Conservation (phyloP, 495 filamentous ascomycete genomes). For the Neurospora sublineolata region DNA sequence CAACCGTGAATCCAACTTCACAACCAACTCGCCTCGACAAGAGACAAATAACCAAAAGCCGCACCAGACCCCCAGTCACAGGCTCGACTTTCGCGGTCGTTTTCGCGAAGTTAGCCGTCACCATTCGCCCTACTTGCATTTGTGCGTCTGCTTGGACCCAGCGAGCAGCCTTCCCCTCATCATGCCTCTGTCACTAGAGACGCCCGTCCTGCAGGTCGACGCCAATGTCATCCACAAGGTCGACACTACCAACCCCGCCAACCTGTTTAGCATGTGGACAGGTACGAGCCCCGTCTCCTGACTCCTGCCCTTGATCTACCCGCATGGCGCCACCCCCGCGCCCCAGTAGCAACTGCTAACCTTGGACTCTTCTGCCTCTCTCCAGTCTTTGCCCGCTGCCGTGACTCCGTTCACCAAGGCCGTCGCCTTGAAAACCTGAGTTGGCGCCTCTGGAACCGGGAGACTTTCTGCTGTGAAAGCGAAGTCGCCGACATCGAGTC, state of each 20-base stretch:
- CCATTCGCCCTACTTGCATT: conserved; percentile 10
- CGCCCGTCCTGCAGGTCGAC: conserved; percentile 65
- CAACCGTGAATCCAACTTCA: neutral
- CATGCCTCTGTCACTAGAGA: conserved; percentile 26
- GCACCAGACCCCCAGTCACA: neutral
- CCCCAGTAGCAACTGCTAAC: conserved; percentile 3
- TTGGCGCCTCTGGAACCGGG: conserved; percentile 92
- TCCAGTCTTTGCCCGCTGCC: conserved; percentile 93
- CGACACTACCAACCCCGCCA: conserved; percentile 83
- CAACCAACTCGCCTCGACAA: neutral
- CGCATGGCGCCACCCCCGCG: conserved; percentile 5
- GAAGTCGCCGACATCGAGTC: conserved; percentile 22
- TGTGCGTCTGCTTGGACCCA: conserved; percentile 16
- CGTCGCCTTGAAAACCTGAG: conserved; percentile 87
- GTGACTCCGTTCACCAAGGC: conserved; percentile 87
- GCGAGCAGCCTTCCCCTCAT: conserved; percentile 19
- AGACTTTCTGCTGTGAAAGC: conserved; percentile 85
- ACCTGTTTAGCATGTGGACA: conserved; percentile 95
- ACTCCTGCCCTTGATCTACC: conserved; percentile 7
- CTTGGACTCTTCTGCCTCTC: conserved; percentile 9
- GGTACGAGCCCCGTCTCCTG: conserved; percentile 45
- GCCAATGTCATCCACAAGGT: conserved; percentile 84
- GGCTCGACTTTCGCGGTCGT: conserved; percentile 13
- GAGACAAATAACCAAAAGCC: neutral
- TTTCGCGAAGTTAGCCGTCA: conserved; percentile 8